Conservation (phyloP, 2,329 filamentous ascomycete genomes). For the Xylariaceae sp. region DNA sequence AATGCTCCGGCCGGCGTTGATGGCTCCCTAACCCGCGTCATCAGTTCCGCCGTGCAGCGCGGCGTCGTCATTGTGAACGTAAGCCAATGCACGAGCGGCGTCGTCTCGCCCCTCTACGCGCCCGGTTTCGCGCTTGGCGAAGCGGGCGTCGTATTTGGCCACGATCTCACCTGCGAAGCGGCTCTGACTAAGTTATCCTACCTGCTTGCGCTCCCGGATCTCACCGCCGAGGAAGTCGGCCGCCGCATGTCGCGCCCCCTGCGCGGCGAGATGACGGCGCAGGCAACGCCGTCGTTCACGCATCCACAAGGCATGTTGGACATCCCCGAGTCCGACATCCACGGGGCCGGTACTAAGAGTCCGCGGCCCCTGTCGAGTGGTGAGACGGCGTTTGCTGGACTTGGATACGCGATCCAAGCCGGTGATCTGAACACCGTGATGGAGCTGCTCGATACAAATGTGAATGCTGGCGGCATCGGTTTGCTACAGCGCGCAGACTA, state of each 20-base stretch:
- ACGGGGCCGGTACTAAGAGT: conserved; percentile 49
- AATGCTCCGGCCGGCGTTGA: conserved; percentile 82
- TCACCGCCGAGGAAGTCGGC: conserved; percentile 61
- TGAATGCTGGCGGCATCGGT: conserved; percentile 53
- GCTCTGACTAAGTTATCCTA: conserved; percentile 89
- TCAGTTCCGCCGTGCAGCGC: conserved; percentile 69
- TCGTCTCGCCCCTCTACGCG: conserved; percentile 73
- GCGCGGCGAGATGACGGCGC: conserved; percentile 80
- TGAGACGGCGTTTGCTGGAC: conserved; percentile 64
- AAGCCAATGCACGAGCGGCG: conserved; percentile 77
- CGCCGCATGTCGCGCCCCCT: conserved; percentile 68
- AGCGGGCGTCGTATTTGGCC: conserved; percentile 82
- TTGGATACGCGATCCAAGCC: conserved; percentile 74
- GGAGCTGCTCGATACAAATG: conserved; percentile 62
- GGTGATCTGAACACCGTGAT: conserved; percentile 61
- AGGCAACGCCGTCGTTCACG: conserved; percentile 65
- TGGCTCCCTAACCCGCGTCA: conserved; percentile 70
- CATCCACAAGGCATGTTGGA: conserved; percentile 59
- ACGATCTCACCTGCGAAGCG: conserved; percentile 85
- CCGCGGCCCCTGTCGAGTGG: conserved; percentile 41
- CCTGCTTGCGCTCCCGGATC: conserved; percentile 62
- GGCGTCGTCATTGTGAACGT: conserved; percentile 87
- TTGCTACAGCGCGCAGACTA: conserved; percentile 74
- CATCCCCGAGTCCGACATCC: conserved; percentile 36
- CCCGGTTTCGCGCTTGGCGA: conserved; percentile 71